Base-by-base conservation (phyloP, 2,329 filamentous ascomycete species). In the Colletotrichum cuscutae region DNA sequence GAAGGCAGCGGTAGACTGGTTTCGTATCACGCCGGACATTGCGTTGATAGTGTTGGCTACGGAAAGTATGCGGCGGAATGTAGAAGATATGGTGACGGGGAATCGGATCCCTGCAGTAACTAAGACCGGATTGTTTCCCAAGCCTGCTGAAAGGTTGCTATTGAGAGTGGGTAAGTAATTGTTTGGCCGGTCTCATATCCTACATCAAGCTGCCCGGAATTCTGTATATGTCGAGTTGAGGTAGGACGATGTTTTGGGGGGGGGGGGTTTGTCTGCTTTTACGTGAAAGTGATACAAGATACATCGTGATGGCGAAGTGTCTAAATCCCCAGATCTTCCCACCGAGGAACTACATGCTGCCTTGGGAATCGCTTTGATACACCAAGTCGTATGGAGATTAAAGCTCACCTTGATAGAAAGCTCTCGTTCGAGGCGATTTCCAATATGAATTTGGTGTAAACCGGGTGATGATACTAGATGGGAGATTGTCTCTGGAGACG, bases 11-110 rank as follows among this genome's bases (percentile, higher is more conserved):
- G 77, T 68, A 58, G 82, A 82, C 73, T 77, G 78, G 76, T 81
- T 81, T 73, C 78, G 77, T 65, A 81, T 81, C 81, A 82, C 84
- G 69, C 76, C 76, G 53, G 81, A 77, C 80, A 84, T 81, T 68
- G 75, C 54, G 56, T 69, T n/a, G 37, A 65, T n/a, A 12, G 56
- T 28, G 28, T 61, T 32, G 26, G 42, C 37, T 12, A 65, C 49
- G 8, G 66, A 65, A 15, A 56, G 59, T 8, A 42, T 65, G 22
- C 35, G 49, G 56, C 60, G 66, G 9, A 46, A 65, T 15, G 28
- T 61, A 13, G 24, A 26, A 12, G 35, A 26, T 37, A 53, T 65
- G 28, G 26, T 60, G 60, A 46, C 4, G 35, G n/a, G 66, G 26
- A 19, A 6, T 32, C 8, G 42, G 24, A 28, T 66, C 35, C 64